phyloP scores from a whole-genome alignment of 2,329 filamentous ascomycete species.

The Cercospora sp. region DNA sequence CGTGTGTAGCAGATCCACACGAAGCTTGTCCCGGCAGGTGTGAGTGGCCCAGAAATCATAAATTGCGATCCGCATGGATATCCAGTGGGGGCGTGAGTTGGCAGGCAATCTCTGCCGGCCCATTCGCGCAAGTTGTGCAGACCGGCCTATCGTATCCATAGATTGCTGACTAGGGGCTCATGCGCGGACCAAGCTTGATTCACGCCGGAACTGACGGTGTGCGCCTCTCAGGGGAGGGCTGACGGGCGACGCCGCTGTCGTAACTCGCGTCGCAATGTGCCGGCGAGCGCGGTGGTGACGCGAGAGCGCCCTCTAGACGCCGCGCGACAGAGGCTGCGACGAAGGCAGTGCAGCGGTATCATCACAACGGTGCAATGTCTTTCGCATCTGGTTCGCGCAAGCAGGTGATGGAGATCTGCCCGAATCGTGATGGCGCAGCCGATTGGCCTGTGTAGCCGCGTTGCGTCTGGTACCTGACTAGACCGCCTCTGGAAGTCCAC shows the following conservation, averaged over 20 bases:
- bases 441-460: not conserved
- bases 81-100: constrained; percentile 8
- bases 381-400: not conserved
- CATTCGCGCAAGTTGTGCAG: not conserved
- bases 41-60: constrained; percentile 9
- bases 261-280: not conserved
- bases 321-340: not conserved
- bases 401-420: not conserved
- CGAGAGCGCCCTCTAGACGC: not conserved
- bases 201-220: constrained; percentile 6
- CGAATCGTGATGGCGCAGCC: not conserved
- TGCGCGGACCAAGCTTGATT: constrained; percentile 6
- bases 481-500: not conserved
- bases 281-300: not conserved
- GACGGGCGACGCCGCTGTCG: not conserved
- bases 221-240: not conserved
- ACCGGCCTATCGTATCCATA: constrained; percentile 9
- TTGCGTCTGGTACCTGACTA: constrained; percentile 3
- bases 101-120: constrained; percentile 12
- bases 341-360: not conserved
- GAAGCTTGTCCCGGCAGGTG: constrained; percentile 10
- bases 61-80: constrained; percentile 19
- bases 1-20: constrained; percentile 12
- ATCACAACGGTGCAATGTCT: not conserved
- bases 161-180: constrained; percentile 1